A percentile compares a stretch with the other conserved stretches of the same genome.
Conservation (phyloP, 2,329 filamentous ascomycete species). For the Colletotrichum theobromicola region DNA sequence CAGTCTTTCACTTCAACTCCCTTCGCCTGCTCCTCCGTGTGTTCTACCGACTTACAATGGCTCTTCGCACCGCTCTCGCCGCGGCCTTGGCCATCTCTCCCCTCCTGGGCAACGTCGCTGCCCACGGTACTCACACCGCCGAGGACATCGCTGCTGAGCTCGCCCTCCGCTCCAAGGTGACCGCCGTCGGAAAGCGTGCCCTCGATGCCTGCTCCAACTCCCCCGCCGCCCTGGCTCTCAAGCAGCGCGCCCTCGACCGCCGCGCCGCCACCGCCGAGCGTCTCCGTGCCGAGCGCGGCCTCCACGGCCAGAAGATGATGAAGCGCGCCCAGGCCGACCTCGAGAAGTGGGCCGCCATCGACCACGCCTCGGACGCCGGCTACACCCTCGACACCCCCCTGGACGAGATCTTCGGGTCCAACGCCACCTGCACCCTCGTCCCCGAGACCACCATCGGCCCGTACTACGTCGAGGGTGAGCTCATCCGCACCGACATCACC, state of each 20-base stretch:
- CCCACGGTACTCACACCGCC: slow-evolving; percentile 37
- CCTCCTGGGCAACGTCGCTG: slow-evolving; percentile 28
- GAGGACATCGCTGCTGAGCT: slow-evolving; percentile 33
- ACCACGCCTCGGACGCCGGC: slow-evolving; percentile 33
- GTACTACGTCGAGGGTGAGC: slow-evolving; percentile 47
- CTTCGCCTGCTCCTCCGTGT: background rate
- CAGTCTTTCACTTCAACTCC: background rate
- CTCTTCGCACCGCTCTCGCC: slow-evolving; percentile 3
- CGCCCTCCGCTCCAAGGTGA: slow-evolving; percentile 37
- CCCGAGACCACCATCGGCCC: slow-evolving; percentile 17
- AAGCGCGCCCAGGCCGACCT: slow-evolving; percentile 37
- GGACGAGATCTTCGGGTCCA: slow-evolving; percentile 26
- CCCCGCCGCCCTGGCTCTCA: slow-evolving; percentile 41
- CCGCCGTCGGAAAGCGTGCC: slow-evolving; percentile 37
- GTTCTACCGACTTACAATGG: background rate
- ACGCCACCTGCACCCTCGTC: slow-evolving; percentile 18
- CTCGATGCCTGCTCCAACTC: slow-evolving; percentile 44
- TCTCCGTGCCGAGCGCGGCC: slow-evolving; percentile 41
- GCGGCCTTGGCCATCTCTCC: slow-evolving; percentile 13
- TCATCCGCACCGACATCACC: slow-evolving; percentile 48
- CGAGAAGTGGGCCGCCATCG: slow-evolving; percentile 35
- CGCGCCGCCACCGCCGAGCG: slow-evolving; percentile 41
- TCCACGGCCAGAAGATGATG: slow-evolving; percentile 33
- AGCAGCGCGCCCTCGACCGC: slow-evolving; percentile 43
- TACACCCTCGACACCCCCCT: slow-evolving; percentile 37